Percentiles rank a stretch among this genome's conserved stretches.
phyloP scores from a whole-genome alignment of 768 basidiomycete species.

The Lepiota brunneoincarnata region DNA sequence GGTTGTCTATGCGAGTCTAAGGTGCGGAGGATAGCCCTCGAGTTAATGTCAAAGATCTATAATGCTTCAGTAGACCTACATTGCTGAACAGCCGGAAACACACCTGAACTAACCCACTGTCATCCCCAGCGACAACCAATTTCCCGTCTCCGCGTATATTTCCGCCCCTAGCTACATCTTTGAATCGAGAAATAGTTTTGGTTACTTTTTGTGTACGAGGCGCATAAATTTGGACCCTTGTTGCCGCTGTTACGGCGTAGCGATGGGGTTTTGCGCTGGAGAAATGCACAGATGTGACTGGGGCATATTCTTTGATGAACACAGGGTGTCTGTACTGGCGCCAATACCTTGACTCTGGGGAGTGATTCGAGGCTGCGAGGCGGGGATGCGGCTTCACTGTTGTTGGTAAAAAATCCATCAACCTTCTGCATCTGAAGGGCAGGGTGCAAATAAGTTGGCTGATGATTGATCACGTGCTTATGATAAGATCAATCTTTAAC shows the following conservation, averaged over 20 bases:
- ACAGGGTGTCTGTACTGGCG: conserved; percentile 85
- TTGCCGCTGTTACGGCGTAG: conserved; percentile 94
- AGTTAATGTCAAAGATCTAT: conserved; percentile 90
- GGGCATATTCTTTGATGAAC: conserved; percentile 96
- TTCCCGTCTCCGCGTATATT: conserved; percentile 92
- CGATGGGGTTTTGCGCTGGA: conserved; percentile 83
- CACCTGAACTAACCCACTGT: conserved; percentile 85
- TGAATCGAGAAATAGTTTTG: conserved; percentile 96
- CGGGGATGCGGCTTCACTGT: conserved; percentile 61
- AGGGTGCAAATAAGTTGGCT: conserved; percentile 18
- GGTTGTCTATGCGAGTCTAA: conserved; percentile 95
- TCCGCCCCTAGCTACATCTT: conserved; percentile 90
- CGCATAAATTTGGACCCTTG: conserved; percentile 92
- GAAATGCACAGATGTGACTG: conserved; percentile 94
- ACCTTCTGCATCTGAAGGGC: background rate
- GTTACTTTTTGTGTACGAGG: conserved; percentile 95
- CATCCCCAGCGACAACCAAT: conserved; percentile 92
- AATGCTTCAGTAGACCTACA: conserved; percentile 2
- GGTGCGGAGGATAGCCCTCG: conserved; percentile 89
- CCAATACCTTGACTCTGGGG: conserved; percentile 81
- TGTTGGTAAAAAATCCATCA: conserved; percentile 83
- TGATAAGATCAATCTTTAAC: conserved; percentile 22
- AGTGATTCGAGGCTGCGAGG: conserved; percentile 54
- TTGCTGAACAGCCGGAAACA: conserved; percentile 9
- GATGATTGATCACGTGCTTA: conserved; percentile 20